A percentile compares a stretch with the other conserved stretches of the same genome.
These are phyloP conservation scores for Globisporangium splendens DNA, from an alignment of 352 stramenopile species.

Conservation along the genomic window DNA sequence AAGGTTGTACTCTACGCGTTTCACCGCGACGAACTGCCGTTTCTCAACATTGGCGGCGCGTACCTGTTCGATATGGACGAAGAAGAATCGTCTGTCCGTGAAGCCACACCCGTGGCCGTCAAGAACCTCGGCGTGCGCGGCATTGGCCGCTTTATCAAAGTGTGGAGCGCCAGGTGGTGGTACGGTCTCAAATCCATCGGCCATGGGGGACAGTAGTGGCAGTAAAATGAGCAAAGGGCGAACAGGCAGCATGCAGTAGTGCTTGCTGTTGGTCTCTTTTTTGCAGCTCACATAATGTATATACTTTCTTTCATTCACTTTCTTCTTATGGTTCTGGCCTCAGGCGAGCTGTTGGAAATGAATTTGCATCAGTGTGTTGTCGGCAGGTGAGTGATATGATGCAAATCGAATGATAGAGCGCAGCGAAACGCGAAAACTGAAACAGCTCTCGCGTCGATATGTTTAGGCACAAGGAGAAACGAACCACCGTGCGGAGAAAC, in stretches of 20 bases:
- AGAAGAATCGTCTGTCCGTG: conserved; percentile 16
- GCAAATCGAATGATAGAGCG: no score
- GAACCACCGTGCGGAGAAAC: no score
- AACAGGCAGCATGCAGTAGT: conserved; percentile 12
- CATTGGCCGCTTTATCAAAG: conserved; percentile 19
- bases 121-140: conserved; percentile 50
- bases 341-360: no score
- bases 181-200: conserved; percentile 7
- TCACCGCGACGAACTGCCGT: conserved; percentile 64
- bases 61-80: conserved; percentile 34
- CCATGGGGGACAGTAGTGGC: not conserved
- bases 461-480: no score
- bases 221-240: conserved; percentile 1
- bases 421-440: no score
- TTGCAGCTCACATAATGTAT: not conserved
- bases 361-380: no score
- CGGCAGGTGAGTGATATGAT: no score
- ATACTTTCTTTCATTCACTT: not conserved
- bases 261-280: not conserved
- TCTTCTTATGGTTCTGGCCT: not conserved
- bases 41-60: conserved; percentile 27
- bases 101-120: conserved; percentile 35
- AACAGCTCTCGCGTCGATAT: no score
- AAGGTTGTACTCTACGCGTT: conserved; percentile 50
- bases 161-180: conserved; percentile 14